These are phyloP conservation scores for Neonectria faginata DNA, from an alignment of 2,329 filamentous ascomycete genomes.

Conservation along the genomic window DNA sequence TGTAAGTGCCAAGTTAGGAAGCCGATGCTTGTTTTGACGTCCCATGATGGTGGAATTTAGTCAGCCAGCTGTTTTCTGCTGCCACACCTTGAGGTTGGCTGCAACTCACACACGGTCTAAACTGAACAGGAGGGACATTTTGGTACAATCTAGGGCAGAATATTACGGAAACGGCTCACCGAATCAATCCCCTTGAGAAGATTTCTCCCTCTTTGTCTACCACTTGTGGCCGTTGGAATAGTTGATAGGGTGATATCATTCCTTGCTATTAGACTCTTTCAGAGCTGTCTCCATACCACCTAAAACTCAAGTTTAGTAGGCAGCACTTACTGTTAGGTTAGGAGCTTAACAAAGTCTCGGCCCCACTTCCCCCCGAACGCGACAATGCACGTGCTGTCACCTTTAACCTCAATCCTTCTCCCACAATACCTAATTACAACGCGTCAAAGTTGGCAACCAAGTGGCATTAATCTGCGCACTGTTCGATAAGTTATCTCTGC, in stretches of 20 bases:
- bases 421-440: neutral
- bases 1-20: slow-evolving; percentile 9
- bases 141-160: neutral
- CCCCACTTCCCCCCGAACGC: neutral
- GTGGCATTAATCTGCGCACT: neutral
- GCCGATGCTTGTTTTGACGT: slow-evolving; percentile 2
- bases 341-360: neutral
- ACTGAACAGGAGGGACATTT: neutral
- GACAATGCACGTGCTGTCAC: neutral
- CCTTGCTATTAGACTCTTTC: neutral
- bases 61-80: slow-evolving; percentile 17
- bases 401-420: neutral
- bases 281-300: neutral
- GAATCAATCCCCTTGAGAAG: neutral
- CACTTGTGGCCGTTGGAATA: neutral
- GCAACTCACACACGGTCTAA: neutral
- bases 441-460: neutral
- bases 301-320: neutral
- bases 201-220: neutral
- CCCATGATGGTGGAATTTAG: slow-evolving; percentile 21
- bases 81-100: neutral
- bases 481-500: neutral
- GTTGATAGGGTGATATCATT: neutral
- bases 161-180: neutral
- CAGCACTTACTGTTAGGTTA: neutral